These are phyloP conservation scores for Balansia obtecta DNA, from an alignment of 2,329 filamentous ascomycete genomes.

Conservation along the genomic window DNA sequence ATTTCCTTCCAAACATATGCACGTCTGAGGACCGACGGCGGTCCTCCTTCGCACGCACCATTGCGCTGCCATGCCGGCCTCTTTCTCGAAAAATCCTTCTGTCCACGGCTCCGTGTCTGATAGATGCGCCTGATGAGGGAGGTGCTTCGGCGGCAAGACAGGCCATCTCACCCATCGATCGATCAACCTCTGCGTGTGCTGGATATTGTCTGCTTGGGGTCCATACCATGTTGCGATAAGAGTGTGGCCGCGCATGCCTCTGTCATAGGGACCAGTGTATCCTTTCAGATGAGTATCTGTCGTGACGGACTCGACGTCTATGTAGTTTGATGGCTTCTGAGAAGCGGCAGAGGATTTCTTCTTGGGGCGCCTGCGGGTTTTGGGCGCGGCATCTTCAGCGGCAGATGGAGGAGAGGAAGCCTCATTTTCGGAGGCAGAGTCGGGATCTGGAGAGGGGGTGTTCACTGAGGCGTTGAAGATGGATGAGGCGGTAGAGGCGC, in stretches of 20 bases:
- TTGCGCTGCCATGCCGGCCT: conserved; percentile 19
- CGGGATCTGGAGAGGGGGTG: conserved; percentile 11
- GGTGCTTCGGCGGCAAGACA: conserved; percentile 25
- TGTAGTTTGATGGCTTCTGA: conserved; percentile 9
- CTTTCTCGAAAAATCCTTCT: conserved; percentile 20
- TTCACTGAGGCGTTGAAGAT: conserved; percentile 18
- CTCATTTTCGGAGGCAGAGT: conserved; percentile 19
- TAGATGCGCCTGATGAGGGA: conserved; percentile 15
- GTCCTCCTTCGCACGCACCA: conserved; percentile 16
- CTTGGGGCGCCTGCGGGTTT: neutral
- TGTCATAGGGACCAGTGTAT: conserved; percentile 24
- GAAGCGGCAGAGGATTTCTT: neutral
- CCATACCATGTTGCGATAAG: conserved; percentile 31
- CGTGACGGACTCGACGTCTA: conserved; percentile 22
- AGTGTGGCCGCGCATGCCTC: conserved; percentile 19
- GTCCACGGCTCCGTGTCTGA: conserved; percentile 28
- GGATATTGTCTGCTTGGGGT: conserved; percentile 22
- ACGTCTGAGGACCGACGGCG: conserved; percentile 5
- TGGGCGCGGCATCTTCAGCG: neutral
- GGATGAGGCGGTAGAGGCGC: conserved; percentile 6
- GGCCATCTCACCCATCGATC: conserved; percentile 29
- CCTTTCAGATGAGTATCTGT: conserved; percentile 20
- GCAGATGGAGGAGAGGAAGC: neutral
- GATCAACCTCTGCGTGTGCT: conserved; percentile 24
- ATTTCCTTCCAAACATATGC: conserved; percentile 9